A percentile compares a stretch with the other conserved stretches of the same genome.
Conservation (phyloP, 352 stramenopile species). For the Phytophthora constricta region DNA sequence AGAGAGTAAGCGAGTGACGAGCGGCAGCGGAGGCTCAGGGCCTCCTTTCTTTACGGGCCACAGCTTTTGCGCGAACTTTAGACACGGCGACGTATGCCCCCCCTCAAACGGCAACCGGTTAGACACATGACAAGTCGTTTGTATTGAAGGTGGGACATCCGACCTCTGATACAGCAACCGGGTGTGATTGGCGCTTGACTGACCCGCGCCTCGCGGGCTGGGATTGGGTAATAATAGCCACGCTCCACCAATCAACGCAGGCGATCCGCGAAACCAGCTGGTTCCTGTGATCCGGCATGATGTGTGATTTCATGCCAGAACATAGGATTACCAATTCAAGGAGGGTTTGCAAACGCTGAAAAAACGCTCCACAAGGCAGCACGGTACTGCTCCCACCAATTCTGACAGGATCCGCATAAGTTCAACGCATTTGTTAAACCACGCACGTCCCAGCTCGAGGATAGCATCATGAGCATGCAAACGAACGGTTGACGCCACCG, state of each 20-base stretch:
- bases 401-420: background rate
- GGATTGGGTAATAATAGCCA: background rate
- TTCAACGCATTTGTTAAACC: background rate
- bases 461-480: background rate
- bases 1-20: background rate
- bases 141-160: background rate
- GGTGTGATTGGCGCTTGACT: background rate
- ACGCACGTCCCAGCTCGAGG: too few relatives aligned
- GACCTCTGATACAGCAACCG: background rate
- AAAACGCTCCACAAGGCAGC: too few relatives aligned
- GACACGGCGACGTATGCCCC: too few relatives aligned
- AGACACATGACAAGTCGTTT: background rate
- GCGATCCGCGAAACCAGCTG: background rate
- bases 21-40: background rate
- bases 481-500: background rate
- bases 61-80: background rate
- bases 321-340: too few relatives aligned
- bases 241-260: background rate
- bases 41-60: slow-evolving; percentile 1
- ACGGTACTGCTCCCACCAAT: slow-evolving; percentile 8
- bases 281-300: background rate
- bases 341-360: too few relatives aligned
- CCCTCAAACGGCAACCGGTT: background rate
- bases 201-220: background rate
- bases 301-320: background rate